phyloP scores from a whole-genome alignment of 2,329 filamentous ascomycete genomes.

The Sarocladium brachiariae region DNA sequence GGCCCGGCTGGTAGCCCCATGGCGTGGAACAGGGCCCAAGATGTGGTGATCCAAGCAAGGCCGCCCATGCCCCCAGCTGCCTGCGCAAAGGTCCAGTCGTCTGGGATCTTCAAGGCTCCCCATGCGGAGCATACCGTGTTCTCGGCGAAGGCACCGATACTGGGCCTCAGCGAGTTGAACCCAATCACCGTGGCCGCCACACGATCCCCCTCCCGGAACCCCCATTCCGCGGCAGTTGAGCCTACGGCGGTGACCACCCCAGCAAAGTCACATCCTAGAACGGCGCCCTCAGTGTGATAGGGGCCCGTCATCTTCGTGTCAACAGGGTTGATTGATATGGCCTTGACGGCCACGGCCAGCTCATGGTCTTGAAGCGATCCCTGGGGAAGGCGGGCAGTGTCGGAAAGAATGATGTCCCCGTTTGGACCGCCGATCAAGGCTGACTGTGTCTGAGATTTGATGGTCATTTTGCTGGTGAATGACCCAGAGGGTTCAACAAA shows the following conservation, averaged over 20 bases:
- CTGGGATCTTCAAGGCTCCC: conserved; percentile 12
- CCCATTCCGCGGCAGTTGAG: not conserved
- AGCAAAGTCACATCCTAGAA: conserved; percentile 9
- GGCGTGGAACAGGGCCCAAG: conserved; percentile 15
- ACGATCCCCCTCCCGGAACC: conserved; percentile 10
- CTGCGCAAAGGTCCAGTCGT: conserved; percentile 11
- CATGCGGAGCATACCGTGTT: conserved; percentile 7
- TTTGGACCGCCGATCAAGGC: too few relatives aligned
- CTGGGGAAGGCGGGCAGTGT: too few relatives aligned
- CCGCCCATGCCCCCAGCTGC: conserved; percentile 13
- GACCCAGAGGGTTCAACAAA: too few relatives aligned
- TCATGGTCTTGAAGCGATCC: too few relatives aligned
- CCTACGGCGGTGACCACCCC: conserved; percentile 10
- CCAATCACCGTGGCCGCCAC: conserved; percentile 8
- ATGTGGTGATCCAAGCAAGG: conserved; percentile 12
- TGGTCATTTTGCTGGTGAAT: too few relatives aligned
- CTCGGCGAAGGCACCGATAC: conserved; percentile 16
- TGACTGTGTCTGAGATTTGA: too few relatives aligned
- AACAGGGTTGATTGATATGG: conserved; percentile 8
- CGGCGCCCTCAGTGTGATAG: conserved; percentile 1
- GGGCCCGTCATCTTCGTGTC: conserved; percentile 10
- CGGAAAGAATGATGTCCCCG: too few relatives aligned
- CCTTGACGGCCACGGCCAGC: too few relatives aligned
- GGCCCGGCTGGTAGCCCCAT: conserved; percentile 15
- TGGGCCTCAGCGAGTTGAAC: conserved; percentile 7